These are phyloP conservation scores for Arthrobotrys sinensis DNA, from an alignment of 2,329 filamentous ascomycete genomes.

Conservation along the genomic window DNA sequence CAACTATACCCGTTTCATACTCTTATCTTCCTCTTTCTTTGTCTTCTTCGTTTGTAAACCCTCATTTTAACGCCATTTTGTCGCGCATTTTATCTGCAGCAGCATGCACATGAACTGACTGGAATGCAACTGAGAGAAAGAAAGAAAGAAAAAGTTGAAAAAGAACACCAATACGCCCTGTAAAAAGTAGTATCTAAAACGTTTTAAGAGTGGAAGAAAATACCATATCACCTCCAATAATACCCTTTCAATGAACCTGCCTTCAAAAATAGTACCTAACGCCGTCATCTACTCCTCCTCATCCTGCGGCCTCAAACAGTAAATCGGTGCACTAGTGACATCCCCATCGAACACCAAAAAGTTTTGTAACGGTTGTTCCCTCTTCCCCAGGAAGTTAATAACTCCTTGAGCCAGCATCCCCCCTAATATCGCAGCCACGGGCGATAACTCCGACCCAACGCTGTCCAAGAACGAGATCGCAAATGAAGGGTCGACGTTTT, in stretches of 20 bases:
- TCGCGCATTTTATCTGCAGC: neutral
- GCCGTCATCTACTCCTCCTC: constrained; percentile 41
- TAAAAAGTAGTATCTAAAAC: neutral
- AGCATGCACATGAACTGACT: neutral
- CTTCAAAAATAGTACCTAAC: neutral
- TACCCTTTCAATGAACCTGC: neutral
- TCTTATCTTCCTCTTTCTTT: neutral
- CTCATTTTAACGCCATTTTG: neutral
- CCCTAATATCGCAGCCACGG: constrained; percentile 89
- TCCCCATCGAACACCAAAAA: constrained; percentile 92
- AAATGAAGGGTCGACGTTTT: constrained; percentile 65
- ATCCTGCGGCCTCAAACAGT: constrained; percentile 81
- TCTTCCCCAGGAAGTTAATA: constrained; percentile 92
- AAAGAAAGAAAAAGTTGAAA: neutral
- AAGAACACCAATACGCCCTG: neutral
- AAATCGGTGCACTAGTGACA: constrained; percentile 82
- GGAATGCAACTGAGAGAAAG: neutral
- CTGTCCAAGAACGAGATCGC: constrained; percentile 80
- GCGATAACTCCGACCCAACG: constrained; percentile 84
- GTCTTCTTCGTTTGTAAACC: neutral
- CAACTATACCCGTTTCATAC: neutral
- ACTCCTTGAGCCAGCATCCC: constrained; percentile 95
- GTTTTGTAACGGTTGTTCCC: constrained; percentile 96
- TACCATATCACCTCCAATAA: neutral
- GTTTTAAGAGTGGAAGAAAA: constrained; percentile 1